Evolutionary conservation across 2,329 filamentous ascomycete genomes (phyloP), one percentile per base, ranked within the genome.

Genomic region (Talaromyces verruculosus): DNA sequence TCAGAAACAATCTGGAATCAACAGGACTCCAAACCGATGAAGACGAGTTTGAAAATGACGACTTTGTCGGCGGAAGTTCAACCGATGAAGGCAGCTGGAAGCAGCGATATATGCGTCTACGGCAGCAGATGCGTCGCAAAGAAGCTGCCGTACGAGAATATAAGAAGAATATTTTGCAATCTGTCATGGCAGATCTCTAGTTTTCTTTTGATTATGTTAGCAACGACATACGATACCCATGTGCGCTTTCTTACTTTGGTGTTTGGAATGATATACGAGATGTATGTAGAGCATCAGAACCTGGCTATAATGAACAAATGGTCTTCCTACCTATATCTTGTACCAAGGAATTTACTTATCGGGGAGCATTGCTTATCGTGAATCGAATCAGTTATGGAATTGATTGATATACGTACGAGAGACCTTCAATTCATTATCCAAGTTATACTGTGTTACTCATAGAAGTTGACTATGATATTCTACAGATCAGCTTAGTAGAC

Each of bases 151-250:
- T 80, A 33, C 73, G 74, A 0, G 72, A 78, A 49, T 80, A 80
- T 63, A 80, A 79, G 65, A 77, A 78, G 39, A 79, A 75, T 55
- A 78, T 80, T 35, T 71, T 80, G 17, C 77, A 80, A 68, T 78
- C 76, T 17, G 78, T 80, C n/a, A 80, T 80, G 78, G 74, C 75
- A 45, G 77, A 79, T 64, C 74, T 79, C 39, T 79, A 67, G 30
- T 39, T 37, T 37, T 35, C 28, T 30, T 61, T 60, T 22, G n/a
- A 39, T 60, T 39, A 17, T 63, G 49, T 49, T 66, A 58, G 43
- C 30, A 49, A 63, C 55, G 25, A 63, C 39, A 49, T 66, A 66
- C 64, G 59, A 65, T 65, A 65, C 63, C 64, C 64, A 60, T 59
- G 33, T 62, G 59, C 47, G 47, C 39, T 62, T 63, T 61, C 43